phyloP scores from a whole-genome alignment of 1,284 basidiomycete species.

The Heterobasidion parviporum region DNA sequence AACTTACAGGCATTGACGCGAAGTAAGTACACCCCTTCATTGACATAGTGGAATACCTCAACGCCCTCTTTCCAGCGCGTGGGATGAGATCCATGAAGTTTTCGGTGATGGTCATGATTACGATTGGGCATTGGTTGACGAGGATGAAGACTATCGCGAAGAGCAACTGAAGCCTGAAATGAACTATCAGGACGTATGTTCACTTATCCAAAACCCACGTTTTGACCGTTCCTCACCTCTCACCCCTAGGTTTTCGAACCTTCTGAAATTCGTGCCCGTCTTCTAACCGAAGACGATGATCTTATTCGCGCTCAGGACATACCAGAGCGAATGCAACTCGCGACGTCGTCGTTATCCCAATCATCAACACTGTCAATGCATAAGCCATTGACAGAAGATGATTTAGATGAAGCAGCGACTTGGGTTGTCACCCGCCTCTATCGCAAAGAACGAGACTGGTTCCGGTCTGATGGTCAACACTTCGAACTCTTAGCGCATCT shows the following conservation, averaged over 20 bases:
- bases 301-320: constrained; percentile 86
- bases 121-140: constrained; percentile 85
- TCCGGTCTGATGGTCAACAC: constrained; percentile 51
- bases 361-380: constrained; percentile 62
- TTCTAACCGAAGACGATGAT: constrained; percentile 94
- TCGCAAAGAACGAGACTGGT: constrained; percentile 72
- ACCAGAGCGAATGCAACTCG: constrained; percentile 95
- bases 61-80: constrained; percentile 54
- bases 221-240: neutral
- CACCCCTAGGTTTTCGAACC: constrained; percentile 87
- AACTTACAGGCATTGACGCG: constrained; percentile 81
- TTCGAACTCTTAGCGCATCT: constrained; percentile 61
- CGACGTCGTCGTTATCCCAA: constrained; percentile 75
- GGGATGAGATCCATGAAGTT: constrained; percentile 95
- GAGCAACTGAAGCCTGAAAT: constrained; percentile 63
- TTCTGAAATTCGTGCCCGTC: constrained; percentile 86
- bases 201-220: neutral
- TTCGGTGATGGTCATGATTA: constrained; percentile 98
- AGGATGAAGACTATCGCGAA: constrained; percentile 58
- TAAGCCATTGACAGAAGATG: constrained; percentile 57
- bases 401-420: constrained; percentile 75
- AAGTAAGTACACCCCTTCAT: constrained; percentile 44
- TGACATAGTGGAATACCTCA: constrained; percentile 10
- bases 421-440: constrained; percentile 87
- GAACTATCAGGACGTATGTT: constrained; percentile 82